A percentile compares a stretch with the other conserved stretches of the same genome.
Evolutionary conservation across 306 rosid genomes (phyloP).

Genomic region (Sicyos edulis): DNA sequence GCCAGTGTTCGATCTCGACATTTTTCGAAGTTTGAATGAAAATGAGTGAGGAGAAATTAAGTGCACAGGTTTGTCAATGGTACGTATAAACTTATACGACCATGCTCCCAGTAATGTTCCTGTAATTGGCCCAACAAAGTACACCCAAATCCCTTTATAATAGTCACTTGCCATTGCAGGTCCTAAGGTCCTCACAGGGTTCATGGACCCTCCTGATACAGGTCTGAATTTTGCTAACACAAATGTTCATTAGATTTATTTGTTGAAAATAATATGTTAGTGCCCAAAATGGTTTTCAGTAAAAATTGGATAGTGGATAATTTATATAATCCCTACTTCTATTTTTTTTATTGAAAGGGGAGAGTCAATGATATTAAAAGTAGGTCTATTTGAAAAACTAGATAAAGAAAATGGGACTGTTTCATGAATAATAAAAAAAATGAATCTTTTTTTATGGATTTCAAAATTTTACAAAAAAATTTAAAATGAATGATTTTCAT

Average conservation of each 20-base stretch:
- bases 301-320: background rate
- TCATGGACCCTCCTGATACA: constrained; percentile 85
- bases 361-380: too few relatives aligned
- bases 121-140: constrained; percentile 51
- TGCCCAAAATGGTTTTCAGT: background rate
- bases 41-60: constrained; percentile 28
- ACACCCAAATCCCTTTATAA: constrained; percentile 69
- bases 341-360: too few relatives aligned
- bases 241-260: background rate
- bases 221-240: constrained; percentile 46
- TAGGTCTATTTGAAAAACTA: background rate
- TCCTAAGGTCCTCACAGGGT: constrained; percentile 78
- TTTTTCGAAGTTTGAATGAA: constrained; percentile 30
- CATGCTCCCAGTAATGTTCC: constrained; percentile 69
- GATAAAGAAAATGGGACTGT: too few relatives aligned
- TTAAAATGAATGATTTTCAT: too few relatives aligned
- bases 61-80: constrained; percentile 29
- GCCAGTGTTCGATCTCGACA: background rate
- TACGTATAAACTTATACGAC: constrained; percentile 51
- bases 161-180: constrained; percentile 63
- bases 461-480: too few relatives aligned
- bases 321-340: background rate
- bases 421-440: background rate
- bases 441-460: background rate
- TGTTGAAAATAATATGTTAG: background rate